A percentile compares a stretch with the other conserved stretches of the same genome.
Evolutionary conservation across 495 filamentous ascomycete genomes (phyloP).

Genomic region (Penicillium subrubescens): DNA sequence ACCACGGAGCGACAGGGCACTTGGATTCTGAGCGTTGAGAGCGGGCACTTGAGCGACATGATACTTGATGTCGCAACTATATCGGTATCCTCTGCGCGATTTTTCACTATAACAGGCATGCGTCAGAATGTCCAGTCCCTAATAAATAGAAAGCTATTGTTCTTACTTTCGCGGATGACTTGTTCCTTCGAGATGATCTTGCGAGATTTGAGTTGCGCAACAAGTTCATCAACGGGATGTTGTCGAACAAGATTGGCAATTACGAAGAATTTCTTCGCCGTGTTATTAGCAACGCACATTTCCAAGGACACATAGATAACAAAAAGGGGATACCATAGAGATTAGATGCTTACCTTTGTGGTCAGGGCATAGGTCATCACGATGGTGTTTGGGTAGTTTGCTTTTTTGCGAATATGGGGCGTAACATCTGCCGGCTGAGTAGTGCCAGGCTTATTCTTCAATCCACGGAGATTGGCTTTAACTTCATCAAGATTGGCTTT

Average conservation of each 20-base stretch:
- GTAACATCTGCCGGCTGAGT: slow-evolving; percentile 93
- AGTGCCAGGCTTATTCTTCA: slow-evolving; percentile 94
- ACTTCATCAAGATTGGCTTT: slow-evolving; percentile 86
- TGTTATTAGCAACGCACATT: not conserved
- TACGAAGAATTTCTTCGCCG: slow-evolving; percentile 71
- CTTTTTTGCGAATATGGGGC: slow-evolving; percentile 64
- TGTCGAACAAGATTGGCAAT: slow-evolving; percentile 73
- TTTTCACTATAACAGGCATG: slow-evolving; percentile 61
- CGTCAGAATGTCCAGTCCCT: not conserved
- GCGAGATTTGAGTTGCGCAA: slow-evolving; percentile 61
- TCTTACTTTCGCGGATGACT: slow-evolving; percentile 82
- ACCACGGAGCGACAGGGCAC: slow-evolving; percentile 76
- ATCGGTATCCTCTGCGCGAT: slow-evolving; percentile 81
- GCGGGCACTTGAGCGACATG: slow-evolving; percentile 88
- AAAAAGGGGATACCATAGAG: not conserved
- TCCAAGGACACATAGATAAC: not conserved
- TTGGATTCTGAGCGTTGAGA: slow-evolving; percentile 80
- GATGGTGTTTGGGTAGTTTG: slow-evolving; percentile 72
- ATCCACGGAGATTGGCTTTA: slow-evolving; percentile 83
- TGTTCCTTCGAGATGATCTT: slow-evolving; percentile 77
- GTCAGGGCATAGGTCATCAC: slow-evolving; percentile 92
- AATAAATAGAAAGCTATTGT: not conserved
- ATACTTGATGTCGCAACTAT: slow-evolving; percentile 83
- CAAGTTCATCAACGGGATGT: slow-evolving; percentile 71
- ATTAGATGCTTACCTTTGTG: slow-evolving; percentile 60